phyloP scores from a whole-genome alignment of 2,329 filamentous ascomycete genomes.

The Setomelanomma holmii region DNA sequence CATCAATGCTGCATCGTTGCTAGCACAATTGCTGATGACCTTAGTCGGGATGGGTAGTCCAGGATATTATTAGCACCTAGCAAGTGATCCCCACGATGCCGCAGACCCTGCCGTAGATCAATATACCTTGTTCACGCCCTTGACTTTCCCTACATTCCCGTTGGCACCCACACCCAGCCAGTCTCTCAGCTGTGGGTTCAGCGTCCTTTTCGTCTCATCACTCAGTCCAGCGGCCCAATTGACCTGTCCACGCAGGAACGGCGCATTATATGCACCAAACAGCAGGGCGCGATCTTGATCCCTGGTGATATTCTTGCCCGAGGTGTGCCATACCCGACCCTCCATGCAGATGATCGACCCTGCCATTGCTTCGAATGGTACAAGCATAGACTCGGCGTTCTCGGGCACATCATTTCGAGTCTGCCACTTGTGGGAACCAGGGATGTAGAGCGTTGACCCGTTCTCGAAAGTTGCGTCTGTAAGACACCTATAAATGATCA shows the following conservation, averaged over 20 bases:
- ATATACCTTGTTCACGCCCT: slow-evolving; percentile 17
- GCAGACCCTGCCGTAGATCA: too few species aligned
- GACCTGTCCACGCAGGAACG: slow-evolving; percentile 33
- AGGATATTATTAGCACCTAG: too few species aligned
- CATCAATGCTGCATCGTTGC: too few species aligned
- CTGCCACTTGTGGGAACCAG: slow-evolving; percentile 17
- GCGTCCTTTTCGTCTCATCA: slow-evolving; percentile 29
- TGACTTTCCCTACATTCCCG: slow-evolving; percentile 19
- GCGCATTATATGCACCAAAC: slow-evolving; percentile 43
- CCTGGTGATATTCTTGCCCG: slow-evolving; percentile 39
- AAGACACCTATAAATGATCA: slow-evolving; percentile 17
- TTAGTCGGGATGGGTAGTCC: too few species aligned
- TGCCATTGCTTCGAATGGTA: slow-evolving; percentile 42
- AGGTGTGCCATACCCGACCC: slow-evolving; percentile 45
- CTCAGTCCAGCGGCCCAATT: slow-evolving; percentile 43
- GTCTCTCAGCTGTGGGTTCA: slow-evolving; percentile 33
- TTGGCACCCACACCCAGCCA: slow-evolving; percentile 33
- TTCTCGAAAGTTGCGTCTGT: slow-evolving; percentile 40
- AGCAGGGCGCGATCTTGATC: slow-evolving; percentile 43
- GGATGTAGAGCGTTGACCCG: slow-evolving; percentile 29
- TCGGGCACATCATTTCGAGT: slow-evolving; percentile 10
- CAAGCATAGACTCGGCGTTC: slow-evolving; percentile 34
- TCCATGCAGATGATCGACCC: slow-evolving; percentile 45
- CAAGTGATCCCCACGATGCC: too few species aligned
- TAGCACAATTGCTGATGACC: too few species aligned